Percentiles rank a stretch among this genome's conserved stretches.
phyloP scores from a whole-genome alignment of 2,329 filamentous ascomycete genomes.

The Paecilomyces formosus region DNA sequence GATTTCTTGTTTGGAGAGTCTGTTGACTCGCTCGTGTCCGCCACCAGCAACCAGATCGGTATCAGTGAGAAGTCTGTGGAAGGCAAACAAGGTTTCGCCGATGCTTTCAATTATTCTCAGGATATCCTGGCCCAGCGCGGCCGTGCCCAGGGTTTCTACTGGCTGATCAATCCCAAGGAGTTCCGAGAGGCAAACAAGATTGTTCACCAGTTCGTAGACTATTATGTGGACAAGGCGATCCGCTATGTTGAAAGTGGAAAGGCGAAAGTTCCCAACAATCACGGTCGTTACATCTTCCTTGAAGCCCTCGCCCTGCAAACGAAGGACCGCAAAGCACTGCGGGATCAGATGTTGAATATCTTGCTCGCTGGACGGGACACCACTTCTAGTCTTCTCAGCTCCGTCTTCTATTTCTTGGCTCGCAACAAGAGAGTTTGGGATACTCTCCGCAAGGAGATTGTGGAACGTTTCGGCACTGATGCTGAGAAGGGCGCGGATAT shows the following conservation, averaged over 20 bases:
- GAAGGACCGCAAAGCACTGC: conserved; percentile 39
- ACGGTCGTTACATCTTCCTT: conserved; percentile 41
- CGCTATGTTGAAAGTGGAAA: conserved; percentile 20
- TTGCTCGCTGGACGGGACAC: conserved; percentile 49
- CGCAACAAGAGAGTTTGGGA: conserved; percentile 25
- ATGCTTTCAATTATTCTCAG: not conserved
- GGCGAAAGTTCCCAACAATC: conserved; percentile 16
- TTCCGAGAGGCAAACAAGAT: conserved; percentile 26
- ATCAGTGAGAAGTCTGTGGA: not conserved
- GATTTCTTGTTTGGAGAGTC: conserved; percentile 57
- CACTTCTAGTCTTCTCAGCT: conserved; percentile 41
- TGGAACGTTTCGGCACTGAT: conserved; percentile 2
- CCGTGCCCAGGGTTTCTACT: conserved; percentile 18
- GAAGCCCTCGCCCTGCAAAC: conserved; percentile 41
- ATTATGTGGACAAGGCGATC: conserved; percentile 37
- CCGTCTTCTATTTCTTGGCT: conserved; percentile 38
- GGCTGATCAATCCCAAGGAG: conserved; percentile 21
- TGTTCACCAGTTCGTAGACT: conserved; percentile 38
- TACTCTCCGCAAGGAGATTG: conserved; percentile 29
- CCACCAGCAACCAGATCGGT: not conserved
- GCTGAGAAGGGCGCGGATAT: conserved; percentile 25
- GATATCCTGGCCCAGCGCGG: conserved; percentile 15
- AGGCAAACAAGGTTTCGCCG: not conserved
- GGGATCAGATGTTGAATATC: conserved; percentile 45
- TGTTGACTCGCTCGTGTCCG: not conserved